phyloP scores from a whole-genome alignment of 2,329 filamentous ascomycete genomes.

The Aspergillus jensenii region DNA sequence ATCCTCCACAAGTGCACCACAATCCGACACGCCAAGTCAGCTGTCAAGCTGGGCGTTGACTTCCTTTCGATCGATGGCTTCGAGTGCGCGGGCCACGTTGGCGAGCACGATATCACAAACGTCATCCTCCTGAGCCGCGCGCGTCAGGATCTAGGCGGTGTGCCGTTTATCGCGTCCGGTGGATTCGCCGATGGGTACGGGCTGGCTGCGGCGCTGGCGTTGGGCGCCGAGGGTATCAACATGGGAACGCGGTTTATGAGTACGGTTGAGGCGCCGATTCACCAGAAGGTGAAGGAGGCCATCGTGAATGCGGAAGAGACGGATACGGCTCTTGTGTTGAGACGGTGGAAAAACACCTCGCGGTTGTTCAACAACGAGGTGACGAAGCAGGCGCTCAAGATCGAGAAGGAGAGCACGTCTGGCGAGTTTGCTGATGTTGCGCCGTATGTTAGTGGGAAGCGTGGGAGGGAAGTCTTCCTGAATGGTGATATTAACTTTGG shows the following conservation, averaged over 20 bases:
- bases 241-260: conserved; percentile 99
- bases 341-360: conserved; percentile 90
- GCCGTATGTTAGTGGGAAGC: conserved; percentile 82
- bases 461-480: conserved; percentile 85
- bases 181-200: conserved; percentile 95
- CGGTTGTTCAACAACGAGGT: conserved; percentile 90
- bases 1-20: conserved; percentile 98
- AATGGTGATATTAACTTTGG: conserved; percentile 90
- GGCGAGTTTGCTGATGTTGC: conserved; percentile 90
- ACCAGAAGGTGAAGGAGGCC: conserved; percentile 87
- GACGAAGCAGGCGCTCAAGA: conserved; percentile 72
- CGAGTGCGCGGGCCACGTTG: conserved; percentile 77
- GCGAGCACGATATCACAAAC: conserved; percentile 55
- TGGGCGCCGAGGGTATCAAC: conserved; percentile 93
- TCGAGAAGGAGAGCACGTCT: conserved; percentile 78
- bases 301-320: conserved; percentile 88
- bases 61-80: conserved; percentile 97
- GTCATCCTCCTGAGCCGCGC: conserved; percentile 74
- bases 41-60: conserved; percentile 91
- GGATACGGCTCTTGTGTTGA: conserved; percentile 83
- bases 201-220: conserved; percentile 81
- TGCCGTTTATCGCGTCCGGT: conserved; percentile 93
- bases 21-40: conserved; percentile 87
- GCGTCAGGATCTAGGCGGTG: conserved; percentile 71
- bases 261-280: conserved; percentile 89